A percentile compares a stretch with the other conserved stretches of the same genome.
Evolutionary conservation across 345 rosid genomes (phyloP).

Genomic region (Acer yangbiense): DNA sequence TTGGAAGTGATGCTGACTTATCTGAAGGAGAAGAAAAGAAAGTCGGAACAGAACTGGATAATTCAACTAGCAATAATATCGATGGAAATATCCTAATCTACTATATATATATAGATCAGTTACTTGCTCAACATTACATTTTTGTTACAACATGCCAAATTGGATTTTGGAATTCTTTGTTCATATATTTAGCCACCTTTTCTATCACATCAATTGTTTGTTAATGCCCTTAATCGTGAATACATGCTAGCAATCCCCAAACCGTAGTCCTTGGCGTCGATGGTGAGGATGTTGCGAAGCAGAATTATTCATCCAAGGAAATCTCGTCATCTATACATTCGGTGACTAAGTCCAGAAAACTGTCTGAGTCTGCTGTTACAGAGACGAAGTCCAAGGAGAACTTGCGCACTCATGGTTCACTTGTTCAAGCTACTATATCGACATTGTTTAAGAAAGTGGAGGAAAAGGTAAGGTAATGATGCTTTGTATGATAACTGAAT

Average conservation of each 20-base stretch:
- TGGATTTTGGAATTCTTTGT: not conserved
- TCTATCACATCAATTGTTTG: conserved; percentile 12
- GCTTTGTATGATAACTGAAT: conserved; percentile 4
- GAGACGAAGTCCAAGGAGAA: conserved; percentile 38
- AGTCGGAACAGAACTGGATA: conserved; percentile 30
- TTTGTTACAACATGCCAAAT: conserved; percentile 10
- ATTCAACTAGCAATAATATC: conserved; percentile 19
- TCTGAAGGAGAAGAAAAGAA: conserved; percentile 47
- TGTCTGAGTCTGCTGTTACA: conserved; percentile 29
- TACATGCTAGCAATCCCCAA: conserved; percentile 33
- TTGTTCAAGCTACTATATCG: conserved; percentile 78
- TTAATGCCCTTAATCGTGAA: conserved; percentile 28
- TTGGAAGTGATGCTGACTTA: conserved; percentile 39
- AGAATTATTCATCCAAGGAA: conserved; percentile 20
- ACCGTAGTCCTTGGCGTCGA: conserved; percentile 27
- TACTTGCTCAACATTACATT: not conserved
- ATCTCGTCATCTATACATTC: conserved; percentile 20
- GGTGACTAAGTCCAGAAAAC: conserved; percentile 33
- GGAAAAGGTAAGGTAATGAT: conserved; percentile 45
- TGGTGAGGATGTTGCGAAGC: conserved; percentile 19
- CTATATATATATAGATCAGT: conserved; percentile 10
- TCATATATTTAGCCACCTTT: not conserved
- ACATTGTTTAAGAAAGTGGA: conserved; percentile 74
- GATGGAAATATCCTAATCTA: conserved; percentile 27
- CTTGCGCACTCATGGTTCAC: conserved; percentile 39